Evolutionary conservation across 2,329 filamentous ascomycete genomes (phyloP).

Genomic region (Neonectria coccinea): DNA sequence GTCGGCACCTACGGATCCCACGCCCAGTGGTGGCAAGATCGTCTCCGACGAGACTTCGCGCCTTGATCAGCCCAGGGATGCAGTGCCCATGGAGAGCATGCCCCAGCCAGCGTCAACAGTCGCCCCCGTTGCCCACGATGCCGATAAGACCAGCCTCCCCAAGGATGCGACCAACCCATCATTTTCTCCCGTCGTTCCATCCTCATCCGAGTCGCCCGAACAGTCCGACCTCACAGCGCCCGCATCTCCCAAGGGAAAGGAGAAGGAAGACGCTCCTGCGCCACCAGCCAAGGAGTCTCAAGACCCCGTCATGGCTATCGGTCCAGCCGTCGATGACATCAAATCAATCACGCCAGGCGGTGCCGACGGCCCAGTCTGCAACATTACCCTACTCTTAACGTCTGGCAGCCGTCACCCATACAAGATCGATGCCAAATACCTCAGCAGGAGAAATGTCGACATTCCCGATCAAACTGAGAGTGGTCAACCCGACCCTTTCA

Average conservation of each 20-base stretch:
- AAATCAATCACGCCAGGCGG: slow-evolving; percentile 48
- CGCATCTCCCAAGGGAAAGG: slow-evolving; percentile 51
- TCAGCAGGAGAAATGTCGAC: slow-evolving; percentile 82
- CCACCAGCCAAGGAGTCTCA: slow-evolving; percentile 49
- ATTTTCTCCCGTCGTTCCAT: slow-evolving; percentile 30
- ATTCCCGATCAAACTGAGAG: slow-evolving; percentile 73
- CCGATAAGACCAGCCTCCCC: slow-evolving; percentile 31
- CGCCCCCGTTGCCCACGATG: slow-evolving; percentile 33
- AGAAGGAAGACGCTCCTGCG: slow-evolving; percentile 45
- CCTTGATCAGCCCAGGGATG: slow-evolving; percentile 52
- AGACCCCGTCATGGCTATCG: slow-evolving; percentile 57
- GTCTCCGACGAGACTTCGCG: slow-evolving; percentile 45
- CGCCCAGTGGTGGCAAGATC: slow-evolving; percentile 49
- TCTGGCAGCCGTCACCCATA: slow-evolving; percentile 89
- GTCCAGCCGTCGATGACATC: slow-evolving; percentile 57
- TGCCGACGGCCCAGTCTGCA: slow-evolving; percentile 62
- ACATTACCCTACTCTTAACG: slow-evolving; percentile 85
- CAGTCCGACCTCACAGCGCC: slow-evolving; percentile 32
- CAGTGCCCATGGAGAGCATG: slow-evolving; percentile 54
- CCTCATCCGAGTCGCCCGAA: slow-evolving; percentile 38
- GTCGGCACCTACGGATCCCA: slow-evolving; percentile 50
- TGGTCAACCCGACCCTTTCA: slow-evolving; percentile 80
- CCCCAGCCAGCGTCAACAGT: slow-evolving; percentile 39
- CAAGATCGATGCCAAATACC: slow-evolving; percentile 87
- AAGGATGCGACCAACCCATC: slow-evolving; percentile 34